Evolutionary conservation across 768 basidiomycete genomes (phyloP), one percentile per base, ranked within the genome.

Genomic region (Calocybe indica): DNA sequence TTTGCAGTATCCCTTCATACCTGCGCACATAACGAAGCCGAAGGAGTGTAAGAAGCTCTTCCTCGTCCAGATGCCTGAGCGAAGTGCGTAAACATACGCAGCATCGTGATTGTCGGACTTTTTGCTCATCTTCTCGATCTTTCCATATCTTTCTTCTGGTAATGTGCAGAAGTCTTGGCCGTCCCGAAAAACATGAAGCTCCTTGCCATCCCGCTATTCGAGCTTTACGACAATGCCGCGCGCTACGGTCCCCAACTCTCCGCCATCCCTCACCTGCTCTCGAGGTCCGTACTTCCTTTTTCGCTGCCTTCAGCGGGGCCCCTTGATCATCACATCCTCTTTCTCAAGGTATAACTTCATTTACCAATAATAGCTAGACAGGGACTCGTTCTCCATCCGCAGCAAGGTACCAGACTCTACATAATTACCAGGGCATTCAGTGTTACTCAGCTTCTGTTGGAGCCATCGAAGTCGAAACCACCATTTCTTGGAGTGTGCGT

Each of bases 131-230:
- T 45, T 15, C 37, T 46, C 37, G 37, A 40, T 42, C 29, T 38
- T 28, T 15, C 30, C 29, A 34, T 34, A 4, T 28, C 7, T 40
- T 9, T 32, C 14, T 13, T 32, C 45, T 46, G 29, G 22, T 22
- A 22, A 22, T 22, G n/a, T 48, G 14, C 65, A 97, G 95, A 96
- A 65, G 89, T 95, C 11, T 82, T 99, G 7, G 92, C 93, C 0
- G 94, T 99, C 3, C 96, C 96, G 0, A 91, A 90, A 69, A 99
- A 99, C 66, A 97, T 98, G 95, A 98, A 98, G 62, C 80, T 99
- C 6, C 82, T 95, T 37, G 95, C 94, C 12, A 92, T 97, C 40
- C 96, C 96, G 0, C 73, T 99, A 34, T 97, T 95, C 60, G 96
- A 99, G 67, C 73, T 98, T 10, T 99, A 98, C 61, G 96, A 98